Evolutionary conservation across 2,329 filamentous ascomycete species (phyloP).

Genomic region (Apiospora phragmitis): DNA sequence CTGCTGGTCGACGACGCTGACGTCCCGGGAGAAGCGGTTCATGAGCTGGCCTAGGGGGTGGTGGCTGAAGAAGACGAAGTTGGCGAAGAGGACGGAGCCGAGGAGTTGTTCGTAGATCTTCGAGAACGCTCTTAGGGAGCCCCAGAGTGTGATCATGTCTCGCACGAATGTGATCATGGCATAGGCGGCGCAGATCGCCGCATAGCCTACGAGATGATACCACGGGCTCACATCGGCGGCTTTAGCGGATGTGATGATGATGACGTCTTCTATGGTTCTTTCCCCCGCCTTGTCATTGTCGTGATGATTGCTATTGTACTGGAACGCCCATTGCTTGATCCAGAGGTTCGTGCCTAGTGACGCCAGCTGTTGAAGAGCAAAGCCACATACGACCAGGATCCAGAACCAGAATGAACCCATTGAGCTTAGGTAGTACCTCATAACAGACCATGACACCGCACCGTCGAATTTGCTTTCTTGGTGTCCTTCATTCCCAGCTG

Average conservation of each 20-base stretch:
- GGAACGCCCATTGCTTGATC: not conserved
- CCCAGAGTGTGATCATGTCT: not conserved
- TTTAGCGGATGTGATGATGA: not conserved
- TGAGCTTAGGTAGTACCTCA: not conserved
- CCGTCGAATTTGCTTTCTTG: not conserved
- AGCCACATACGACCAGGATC: not conserved
- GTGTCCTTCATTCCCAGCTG: not conserved
- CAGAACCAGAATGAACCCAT: not conserved
- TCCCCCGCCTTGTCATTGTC: too few relatives aligned
- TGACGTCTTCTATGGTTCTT: too few relatives aligned
- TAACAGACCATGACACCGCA: not conserved
- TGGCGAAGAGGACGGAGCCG: not conserved
- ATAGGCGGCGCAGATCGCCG: not conserved
- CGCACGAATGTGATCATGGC: not conserved
- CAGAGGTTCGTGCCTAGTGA: not conserved
- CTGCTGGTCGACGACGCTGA: not conserved
- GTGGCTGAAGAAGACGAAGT: not conserved
- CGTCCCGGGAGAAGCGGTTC: constrained; percentile 7
- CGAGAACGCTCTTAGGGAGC: not conserved
- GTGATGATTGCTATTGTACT: not conserved
- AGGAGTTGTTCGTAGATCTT: not conserved
- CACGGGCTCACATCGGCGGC: not conserved
- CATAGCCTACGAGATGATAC: not conserved
- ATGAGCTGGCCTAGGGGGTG: not conserved
- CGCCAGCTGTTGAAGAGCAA: not conserved